Evolutionary conservation across 1,139 yeast genomes (phyloP), one percentile per base, ranked within the genome.

Genomic region (Scheffersomyces lignicola): DNA sequence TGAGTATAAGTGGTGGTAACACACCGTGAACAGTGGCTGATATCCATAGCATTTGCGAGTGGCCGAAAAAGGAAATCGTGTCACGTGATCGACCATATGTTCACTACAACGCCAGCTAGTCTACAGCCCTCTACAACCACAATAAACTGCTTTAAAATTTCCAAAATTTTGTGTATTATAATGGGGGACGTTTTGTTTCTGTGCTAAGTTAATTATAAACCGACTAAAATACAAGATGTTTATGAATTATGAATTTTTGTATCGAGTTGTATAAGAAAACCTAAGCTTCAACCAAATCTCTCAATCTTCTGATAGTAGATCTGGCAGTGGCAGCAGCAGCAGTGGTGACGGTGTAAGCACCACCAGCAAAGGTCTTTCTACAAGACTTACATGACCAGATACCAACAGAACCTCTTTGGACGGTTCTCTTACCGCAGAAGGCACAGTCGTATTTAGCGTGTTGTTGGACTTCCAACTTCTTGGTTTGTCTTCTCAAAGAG

Each of bases 261-360:
- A n/a, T n/a, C n/a, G n/a, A n/a, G n/a, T 20, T 37, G 29, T 35
- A 29, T 33, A 48, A 48, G 45, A 37, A 41, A 51, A 56, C 51
- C 64, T 89, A 94, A 69, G 96, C 98, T 79, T 94, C 98, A 77
- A 95, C 97, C 81, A 94, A 74, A 70, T 94, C 99, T 84, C 99
- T 89, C 78, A 94, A 87, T 85, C 99, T 96, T 83, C 98, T 92
- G 80, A 94, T 92, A 74, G 98, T 92, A 54, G 98, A 90, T 85
- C 99, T 90, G 73, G 90, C 97, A 61, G 98, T 94, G 74, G 97
- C 96, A 67, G 98, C 99, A 70, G 98, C 97, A 67, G 97, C 94
- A 61, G 97, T 90, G 66, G 95, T 84, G 55, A 92, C 92, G 63
- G 97, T 82, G 92, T 94, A 94, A 76, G 99, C 99, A 83, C 98